Evolutionary conservation across 140 eudicot genomes (phyloP).

Genomic region (Flaveria floridana): DNA sequence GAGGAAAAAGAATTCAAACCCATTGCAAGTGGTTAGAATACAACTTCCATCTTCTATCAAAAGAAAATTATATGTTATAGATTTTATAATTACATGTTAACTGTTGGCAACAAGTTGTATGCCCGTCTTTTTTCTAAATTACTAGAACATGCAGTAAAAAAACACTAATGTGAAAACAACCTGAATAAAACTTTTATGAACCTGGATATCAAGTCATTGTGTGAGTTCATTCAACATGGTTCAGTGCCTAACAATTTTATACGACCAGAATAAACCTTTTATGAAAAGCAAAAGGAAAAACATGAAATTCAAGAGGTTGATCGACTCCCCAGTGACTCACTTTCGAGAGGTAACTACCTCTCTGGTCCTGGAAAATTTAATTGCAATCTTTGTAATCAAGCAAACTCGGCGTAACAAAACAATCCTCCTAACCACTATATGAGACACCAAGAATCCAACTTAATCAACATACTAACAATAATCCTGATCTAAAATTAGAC

Average conservation of each 20-base stretch:
- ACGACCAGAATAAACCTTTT: neutral
- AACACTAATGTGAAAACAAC: neutral
- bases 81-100: too few species aligned
- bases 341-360: neutral
- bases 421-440: neutral
- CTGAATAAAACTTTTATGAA: too few species aligned
- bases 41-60: too few species aligned
- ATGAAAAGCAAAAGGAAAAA: neutral
- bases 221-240: too few species aligned
- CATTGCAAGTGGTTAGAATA: too few species aligned
- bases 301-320: neutral
- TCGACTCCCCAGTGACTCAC: neutral
- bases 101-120: neutral
- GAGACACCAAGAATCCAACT: neutral
- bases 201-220: too few species aligned
- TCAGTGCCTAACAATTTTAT: neutral
- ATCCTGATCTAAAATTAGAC: neutral
- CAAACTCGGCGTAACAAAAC: neutral
- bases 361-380: neutral
- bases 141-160: neutral
- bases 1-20: too few species aligned
- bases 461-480: conserved; percentile 4
- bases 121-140: neutral
- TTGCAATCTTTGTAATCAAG: too few species aligned
- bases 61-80: too few species aligned